Conservation (phyloP, 225 moss, liverwort and hornwort species). For the Physcomitrellopsis africana region DNA sequence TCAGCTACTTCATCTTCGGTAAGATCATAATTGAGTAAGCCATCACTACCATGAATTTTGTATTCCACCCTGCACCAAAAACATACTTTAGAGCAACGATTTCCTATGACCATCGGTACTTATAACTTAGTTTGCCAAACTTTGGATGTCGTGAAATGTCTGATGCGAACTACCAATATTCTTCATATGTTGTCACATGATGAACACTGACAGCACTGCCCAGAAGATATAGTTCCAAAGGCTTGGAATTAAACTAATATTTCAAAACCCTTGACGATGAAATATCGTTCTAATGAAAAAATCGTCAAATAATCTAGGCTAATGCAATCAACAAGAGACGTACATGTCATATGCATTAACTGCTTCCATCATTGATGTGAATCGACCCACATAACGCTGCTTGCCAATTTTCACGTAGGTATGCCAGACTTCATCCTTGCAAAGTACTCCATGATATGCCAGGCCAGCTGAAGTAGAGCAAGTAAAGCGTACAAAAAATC, state of each 20-base stretch:
- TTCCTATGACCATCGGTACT: neutral
- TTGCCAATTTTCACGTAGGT: conserved; percentile 44
- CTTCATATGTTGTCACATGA: neutral
- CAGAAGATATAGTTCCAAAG: neutral
- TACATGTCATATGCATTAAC: conserved; percentile 58
- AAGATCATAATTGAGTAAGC: conserved; percentile 55
- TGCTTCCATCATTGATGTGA: conserved; percentile 49
- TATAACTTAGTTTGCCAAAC: neutral
- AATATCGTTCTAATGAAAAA: neutral
- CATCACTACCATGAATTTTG: conserved; percentile 55
- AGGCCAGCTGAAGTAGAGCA: conserved; percentile 40
- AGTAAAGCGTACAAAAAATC: neutral
- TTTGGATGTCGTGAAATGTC: neutral
- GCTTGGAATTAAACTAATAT: neutral
- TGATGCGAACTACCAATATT: neutral
- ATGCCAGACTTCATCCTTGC: conserved; percentile 51
- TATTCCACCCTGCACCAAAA: conserved; percentile 53
- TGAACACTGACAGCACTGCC: neutral
- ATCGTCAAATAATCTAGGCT: neutral
- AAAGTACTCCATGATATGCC: conserved; percentile 60
- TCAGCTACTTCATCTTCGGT: conserved; percentile 45
- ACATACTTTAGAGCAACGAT: neutral
- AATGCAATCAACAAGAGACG: conserved; percentile 22
- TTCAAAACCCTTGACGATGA: conserved; percentile 1
- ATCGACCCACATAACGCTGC: conserved; percentile 40